Evolutionary conservation across 2,329 filamentous ascomycete genomes (phyloP).

Genomic region (Pseudogymnoascus sp.): DNA sequence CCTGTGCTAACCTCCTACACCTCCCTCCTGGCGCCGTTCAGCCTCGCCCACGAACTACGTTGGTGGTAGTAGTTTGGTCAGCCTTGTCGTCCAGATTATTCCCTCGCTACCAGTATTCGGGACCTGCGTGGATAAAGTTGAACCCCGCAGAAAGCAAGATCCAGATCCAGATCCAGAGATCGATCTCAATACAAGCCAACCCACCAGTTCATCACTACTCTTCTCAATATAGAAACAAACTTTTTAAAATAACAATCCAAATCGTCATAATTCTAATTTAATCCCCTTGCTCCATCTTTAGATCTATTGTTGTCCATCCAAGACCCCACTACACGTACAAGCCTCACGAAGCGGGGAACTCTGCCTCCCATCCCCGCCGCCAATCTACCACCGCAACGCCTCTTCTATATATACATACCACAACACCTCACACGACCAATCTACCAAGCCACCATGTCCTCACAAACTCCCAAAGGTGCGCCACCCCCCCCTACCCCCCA

Average conservation of each 20-base stretch:
- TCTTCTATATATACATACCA: neutral
- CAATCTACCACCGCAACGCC: neutral
- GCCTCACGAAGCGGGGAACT: neutral
- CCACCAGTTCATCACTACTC: neutral
- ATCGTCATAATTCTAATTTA: neutral
- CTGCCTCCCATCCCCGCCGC: no score
- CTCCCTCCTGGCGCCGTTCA: neutral
- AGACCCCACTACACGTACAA: neutral
- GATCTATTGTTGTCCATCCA: no score
- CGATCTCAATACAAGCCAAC: no score
- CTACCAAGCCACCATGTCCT: neutral
- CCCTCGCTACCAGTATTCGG: neutral
- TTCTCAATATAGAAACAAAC: neutral
- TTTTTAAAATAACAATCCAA: no score
- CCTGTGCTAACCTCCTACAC: neutral
- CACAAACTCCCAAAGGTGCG: neutral
- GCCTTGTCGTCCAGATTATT: neutral
- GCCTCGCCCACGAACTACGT: neutral
- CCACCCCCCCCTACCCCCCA: neutral
- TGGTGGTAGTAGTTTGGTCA: neutral
- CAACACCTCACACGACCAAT: neutral
- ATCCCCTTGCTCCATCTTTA: neutral
- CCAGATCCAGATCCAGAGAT: no score
- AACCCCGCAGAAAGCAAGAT: no score
- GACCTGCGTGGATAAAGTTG: neutral